Evolutionary conservation across 2,329 filamentous ascomycete genomes (phyloP).

Genomic region (Shiraia sp.): DNA sequence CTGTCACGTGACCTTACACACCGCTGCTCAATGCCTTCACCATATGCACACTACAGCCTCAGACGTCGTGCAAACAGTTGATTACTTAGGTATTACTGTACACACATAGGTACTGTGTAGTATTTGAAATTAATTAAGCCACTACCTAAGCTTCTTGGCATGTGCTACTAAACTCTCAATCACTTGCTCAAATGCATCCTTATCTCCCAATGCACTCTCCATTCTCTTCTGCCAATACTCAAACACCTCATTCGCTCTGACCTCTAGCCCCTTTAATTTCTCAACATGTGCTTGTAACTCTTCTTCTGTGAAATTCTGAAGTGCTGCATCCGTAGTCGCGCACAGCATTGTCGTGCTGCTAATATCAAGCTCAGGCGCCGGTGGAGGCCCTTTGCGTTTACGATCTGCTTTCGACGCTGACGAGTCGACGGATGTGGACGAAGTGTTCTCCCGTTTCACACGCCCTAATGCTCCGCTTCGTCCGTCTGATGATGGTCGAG

Average conservation of each 20-base stretch:
- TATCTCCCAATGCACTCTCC: slow-evolving; percentile 85
- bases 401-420: slow-evolving; percentile 46
- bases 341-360: slow-evolving; percentile 78
- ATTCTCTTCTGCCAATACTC: slow-evolving; percentile 87
- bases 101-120: too few species aligned
- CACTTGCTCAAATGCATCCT: slow-evolving; percentile 92
- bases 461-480: slow-evolving; percentile 43
- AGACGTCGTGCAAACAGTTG: too few species aligned
- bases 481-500: slow-evolving; percentile 43
- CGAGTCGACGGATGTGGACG: slow-evolving; percentile 44
- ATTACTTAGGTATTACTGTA: slow-evolving; percentile 39
- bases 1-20: too few species aligned
- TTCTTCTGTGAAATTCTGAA: slow-evolving; percentile 75
- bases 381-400: slow-evolving; percentile 61
- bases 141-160: slow-evolving; percentile 78
- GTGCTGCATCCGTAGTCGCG: slow-evolving; percentile 79
- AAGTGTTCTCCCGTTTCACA: slow-evolving; percentile 46
- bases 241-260: slow-evolving; percentile 74
- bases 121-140: too few species aligned
- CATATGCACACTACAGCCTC: too few species aligned
- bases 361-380: slow-evolving; percentile 76
- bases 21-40: too few species aligned
- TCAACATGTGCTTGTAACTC: slow-evolving; percentile 75
- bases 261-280: slow-evolving; percentile 69
- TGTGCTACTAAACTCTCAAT: slow-evolving; percentile 97